phyloP scores from a whole-genome alignment of 306 rosid genomes.

The Vigna radiata region DNA sequence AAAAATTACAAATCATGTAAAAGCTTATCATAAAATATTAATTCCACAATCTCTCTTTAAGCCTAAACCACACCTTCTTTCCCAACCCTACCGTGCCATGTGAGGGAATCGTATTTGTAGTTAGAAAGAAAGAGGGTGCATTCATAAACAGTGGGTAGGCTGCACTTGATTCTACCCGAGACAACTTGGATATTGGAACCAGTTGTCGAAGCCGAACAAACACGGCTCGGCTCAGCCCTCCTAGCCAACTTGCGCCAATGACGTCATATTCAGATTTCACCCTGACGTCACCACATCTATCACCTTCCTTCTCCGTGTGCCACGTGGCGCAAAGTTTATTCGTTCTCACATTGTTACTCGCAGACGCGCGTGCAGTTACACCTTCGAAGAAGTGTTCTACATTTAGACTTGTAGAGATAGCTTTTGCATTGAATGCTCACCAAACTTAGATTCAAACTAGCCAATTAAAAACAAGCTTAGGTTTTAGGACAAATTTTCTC shows the following conservation, averaged over 20 bases:
- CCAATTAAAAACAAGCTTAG: background rate
- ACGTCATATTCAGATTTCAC: background rate
- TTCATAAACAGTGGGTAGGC: background rate
- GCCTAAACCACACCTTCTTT: too few species aligned
- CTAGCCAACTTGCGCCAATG: background rate
- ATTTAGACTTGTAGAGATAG: background rate
- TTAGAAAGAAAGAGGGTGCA: background rate
- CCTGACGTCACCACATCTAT: constrained; percentile 38
- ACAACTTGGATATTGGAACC: background rate
- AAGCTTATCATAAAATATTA: too few species aligned
- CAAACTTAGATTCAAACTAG: background rate
- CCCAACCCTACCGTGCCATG: background rate
- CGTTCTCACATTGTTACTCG: background rate
- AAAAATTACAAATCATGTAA: too few species aligned
- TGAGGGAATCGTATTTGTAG: background rate
- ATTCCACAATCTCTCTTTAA: too few species aligned
- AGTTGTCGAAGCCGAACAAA: background rate
- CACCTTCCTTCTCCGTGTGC: background rate
- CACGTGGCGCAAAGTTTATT: constrained; percentile 44
- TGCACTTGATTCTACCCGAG: background rate
- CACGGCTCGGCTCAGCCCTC: background rate
- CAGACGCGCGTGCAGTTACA: constrained; percentile 33
- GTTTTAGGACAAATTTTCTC: background rate
- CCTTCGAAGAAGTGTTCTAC: background rate
- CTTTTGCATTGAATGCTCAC: constrained; percentile 32